Evolutionary conservation across 1,284 basidiomycete genomes (phyloP), one percentile per base, ranked within the genome.

Genomic region (Pseudozyma flocculosa): DNA sequence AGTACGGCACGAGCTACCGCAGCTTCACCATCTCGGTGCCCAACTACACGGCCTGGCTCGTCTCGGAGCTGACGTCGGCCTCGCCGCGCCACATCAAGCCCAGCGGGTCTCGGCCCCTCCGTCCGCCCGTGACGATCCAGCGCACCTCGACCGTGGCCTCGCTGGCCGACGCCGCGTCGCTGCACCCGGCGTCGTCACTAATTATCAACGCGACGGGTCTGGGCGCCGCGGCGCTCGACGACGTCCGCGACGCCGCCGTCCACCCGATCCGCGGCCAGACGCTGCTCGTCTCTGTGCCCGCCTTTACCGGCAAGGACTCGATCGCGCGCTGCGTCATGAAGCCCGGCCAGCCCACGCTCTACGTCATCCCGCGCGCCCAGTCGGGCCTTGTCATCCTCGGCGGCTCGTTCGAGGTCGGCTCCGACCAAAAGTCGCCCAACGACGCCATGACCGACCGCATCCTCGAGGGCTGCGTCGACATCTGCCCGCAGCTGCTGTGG

Each of bases 201-300:
- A 73, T 83, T 9, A 75, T 83, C 43, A 83, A 83, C 49, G 80
- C 81, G 1, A 80, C 80, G 0, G 82, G 81, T 4, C 67, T 80
- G 1, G 79, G 78, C 13, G 61, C 67, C n/a, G 64, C 44, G 8
- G 53, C 63, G 5, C 51, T 75, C 2, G n/a, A 39, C 24, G 71
- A 73, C 24, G 70, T 71, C 0, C 43, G 89, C 4, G 85, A 93
- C 2, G 85, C 89, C 61, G 88, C 91, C 73, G 82, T 92, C 21
- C 85, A 85, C 73, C 91, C 92, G 0, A 84, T 92, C 47, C 83
- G 90, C 39, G 92, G 92, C 0, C 92, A 95, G 79, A 92, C 89
- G 0, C 85, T 92, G 10, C 79, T 90, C 23, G 81, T 90, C 14
- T 80, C 84, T 48, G 88, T 89, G 0, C 90, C 90, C 1, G 84